These are phyloP conservation scores for Metschnikowia anglica DNA, from an alignment of 805 yeast species.

Conservation along the genomic window DNA sequence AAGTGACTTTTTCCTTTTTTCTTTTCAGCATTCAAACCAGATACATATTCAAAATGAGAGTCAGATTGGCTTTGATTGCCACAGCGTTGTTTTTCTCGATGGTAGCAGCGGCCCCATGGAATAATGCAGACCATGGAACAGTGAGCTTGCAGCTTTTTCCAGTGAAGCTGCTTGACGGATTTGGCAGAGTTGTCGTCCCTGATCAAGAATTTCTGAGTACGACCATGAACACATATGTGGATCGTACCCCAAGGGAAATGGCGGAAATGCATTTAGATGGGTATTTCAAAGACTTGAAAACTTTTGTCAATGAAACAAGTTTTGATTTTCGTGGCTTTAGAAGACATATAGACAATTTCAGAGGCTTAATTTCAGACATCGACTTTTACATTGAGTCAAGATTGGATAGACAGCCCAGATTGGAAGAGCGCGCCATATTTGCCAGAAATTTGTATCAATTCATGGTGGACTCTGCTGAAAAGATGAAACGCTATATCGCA, in stretches of 20 bases:
- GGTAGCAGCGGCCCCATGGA: no score
- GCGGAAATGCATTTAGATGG: background rate
- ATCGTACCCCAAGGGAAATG: background rate
- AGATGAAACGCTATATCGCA: constrained; percentile 1
- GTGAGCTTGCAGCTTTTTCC: no score
- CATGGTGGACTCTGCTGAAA: constrained; percentile 2
- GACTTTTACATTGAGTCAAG: background rate
- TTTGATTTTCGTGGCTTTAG: background rate
- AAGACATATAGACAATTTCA: background rate
- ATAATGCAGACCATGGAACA: no score
- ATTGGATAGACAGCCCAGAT: background rate
- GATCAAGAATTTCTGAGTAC: background rate
- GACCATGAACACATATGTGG: background rate
- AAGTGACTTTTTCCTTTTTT: no score
- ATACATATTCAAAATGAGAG: no score
- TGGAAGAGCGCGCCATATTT: background rate
- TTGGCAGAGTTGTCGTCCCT: background rate
- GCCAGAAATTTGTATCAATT: background rate
- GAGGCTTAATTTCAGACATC: constrained; percentile 2
- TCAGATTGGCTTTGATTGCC: no score
- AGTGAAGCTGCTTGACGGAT: background rate
- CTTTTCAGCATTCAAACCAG: no score
- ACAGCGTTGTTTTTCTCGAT: no score
- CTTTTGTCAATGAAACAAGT: background rate
- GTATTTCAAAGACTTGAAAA: background rate